Evolutionary conservation across 2,329 filamentous ascomycete species (phyloP), one percentile per base, ranked within the genome.

Genomic region (Cladosporium sp.): DNA sequence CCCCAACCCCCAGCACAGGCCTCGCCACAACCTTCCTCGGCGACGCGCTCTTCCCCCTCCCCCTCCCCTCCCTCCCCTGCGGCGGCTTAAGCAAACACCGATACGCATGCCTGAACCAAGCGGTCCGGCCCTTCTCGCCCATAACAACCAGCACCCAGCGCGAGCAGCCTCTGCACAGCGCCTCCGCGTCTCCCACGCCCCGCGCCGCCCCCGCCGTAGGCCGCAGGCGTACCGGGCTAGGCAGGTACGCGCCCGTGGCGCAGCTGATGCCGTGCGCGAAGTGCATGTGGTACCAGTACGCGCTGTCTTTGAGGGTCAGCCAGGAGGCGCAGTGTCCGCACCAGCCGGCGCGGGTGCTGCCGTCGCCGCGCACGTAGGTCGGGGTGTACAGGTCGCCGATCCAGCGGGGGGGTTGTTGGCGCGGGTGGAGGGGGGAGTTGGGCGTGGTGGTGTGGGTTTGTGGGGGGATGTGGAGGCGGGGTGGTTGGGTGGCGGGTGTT

Each of bases 281-380:
- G 51, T 85, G 88, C 75, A 93, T 92, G 73, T 95, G 89, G 68
- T 95, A 95, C 89, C 89, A 95, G 68, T 89, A 95, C 6, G 89
- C 89, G 50, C 86, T 91, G 71, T 95, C 93, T 74, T 93, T 95
- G 53, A 95, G 75, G 13, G 91, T 88, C 48, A 92, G 79, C 89
- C 89, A 95, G 2, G 88, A 86, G 67, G 90, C 91, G 74, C 89
- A 95, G 59, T 92, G 87, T 18, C 88, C 88, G 62, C 89, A 95
- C 88, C 89, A 95, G 3, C 89, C 89, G 68, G 92, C 88, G 37
- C 89, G 84, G 74, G 91, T 90, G 70, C 90, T 90, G 20, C 89
- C 88, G 56, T 92, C 86, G 18, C 89, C 89, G 30, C 89, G 84
- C 17, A 93, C 86, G 87, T 88, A 95, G 59, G 77, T 79, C 1